A percentile compares a stretch with the other conserved stretches of the same genome.
phyloP scores from a whole-genome alignment of 805 yeast genomes.

The Candida maesae region DNA sequence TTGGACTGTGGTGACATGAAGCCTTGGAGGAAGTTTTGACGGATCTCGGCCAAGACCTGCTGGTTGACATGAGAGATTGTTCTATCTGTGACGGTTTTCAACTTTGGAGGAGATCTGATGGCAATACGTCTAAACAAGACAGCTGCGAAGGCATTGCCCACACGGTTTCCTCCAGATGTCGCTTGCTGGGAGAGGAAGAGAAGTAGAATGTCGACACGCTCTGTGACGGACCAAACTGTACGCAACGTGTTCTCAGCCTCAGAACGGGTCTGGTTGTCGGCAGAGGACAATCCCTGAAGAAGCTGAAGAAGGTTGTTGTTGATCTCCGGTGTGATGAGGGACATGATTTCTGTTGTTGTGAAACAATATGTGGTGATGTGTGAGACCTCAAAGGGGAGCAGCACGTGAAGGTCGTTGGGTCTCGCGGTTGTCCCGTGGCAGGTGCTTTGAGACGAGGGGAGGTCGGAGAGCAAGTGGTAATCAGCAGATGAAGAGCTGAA shows the following conservation, averaged over 20 bases:
- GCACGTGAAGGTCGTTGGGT: neutral
- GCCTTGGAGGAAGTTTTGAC: conserved; percentile 66
- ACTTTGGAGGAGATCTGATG: conserved; percentile 67
- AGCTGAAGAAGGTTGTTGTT: conserved; percentile 51
- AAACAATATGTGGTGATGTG: neutral
- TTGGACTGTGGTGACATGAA: conserved; percentile 65
- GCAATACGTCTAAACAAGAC: conserved; percentile 88
- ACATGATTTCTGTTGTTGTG: conserved; percentile 30
- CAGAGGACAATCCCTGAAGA: conserved; percentile 66
- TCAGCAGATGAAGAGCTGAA: too few relatives aligned
- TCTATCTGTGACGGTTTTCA: conserved; percentile 65
- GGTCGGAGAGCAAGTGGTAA: neutral
- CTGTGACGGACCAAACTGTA: conserved; percentile 68
- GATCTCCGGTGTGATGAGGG: conserved; percentile 58
- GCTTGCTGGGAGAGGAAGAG: conserved; percentile 82
- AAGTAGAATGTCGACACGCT: conserved; percentile 65
- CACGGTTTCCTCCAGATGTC: conserved; percentile 53
- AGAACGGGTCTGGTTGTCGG: conserved; percentile 72
- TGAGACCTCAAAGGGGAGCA: neutral
- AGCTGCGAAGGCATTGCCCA: conserved; percentile 70
- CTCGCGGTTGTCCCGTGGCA: neutral
- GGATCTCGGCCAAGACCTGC: conserved; percentile 57
- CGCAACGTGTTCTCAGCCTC: conserved; percentile 74
- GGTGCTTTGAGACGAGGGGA: neutral
- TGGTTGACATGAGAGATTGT: conserved; percentile 68